These are phyloP conservation scores for Lipomyces anomalus DNA, from an alignment of 805 yeast species.

Conservation along the genomic window DNA sequence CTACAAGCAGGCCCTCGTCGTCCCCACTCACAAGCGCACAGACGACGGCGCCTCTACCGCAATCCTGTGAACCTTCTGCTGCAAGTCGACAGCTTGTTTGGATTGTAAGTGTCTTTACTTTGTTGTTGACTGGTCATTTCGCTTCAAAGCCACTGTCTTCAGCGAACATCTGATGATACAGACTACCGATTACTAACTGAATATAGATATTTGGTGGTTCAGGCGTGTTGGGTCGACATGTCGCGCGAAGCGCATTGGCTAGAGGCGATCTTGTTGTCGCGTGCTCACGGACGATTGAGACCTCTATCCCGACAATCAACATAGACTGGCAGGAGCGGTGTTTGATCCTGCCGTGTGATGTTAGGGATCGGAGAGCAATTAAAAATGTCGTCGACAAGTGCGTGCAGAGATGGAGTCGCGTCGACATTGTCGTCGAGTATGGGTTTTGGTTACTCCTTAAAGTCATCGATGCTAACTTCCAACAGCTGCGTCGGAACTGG, in stretches of 20 bases:
- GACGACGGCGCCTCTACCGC: conserved; percentile 16
- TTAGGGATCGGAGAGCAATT: conserved; percentile 21
- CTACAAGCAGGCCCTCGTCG: no score
- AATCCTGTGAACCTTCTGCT: conserved; percentile 12
- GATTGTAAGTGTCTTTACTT: conserved; percentile 10
- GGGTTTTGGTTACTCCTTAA: no score
- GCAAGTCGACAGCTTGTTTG: conserved; percentile 18
- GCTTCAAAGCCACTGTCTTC: no score
- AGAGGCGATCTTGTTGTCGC: conserved; percentile 28
- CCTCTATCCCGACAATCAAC: conserved; percentile 8
- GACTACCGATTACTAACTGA: no score
- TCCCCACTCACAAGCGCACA: no score
- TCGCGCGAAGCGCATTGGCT: conserved; percentile 23
- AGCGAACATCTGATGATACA: no score
- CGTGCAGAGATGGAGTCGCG: conserved; percentile 22
- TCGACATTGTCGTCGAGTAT: conserved; percentile 27
- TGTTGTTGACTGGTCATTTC: not conserved
- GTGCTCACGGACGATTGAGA: conserved; percentile 15
- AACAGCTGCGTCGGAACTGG: conserved; percentile 23
- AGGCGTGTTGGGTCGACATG: conserved; percentile 26
- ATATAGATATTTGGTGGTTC: conserved; percentile 27
- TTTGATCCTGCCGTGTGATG: conserved; percentile 21
- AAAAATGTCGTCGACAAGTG: conserved; percentile 24
- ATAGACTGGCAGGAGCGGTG: conserved; percentile 20
- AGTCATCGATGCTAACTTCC: not conserved